Base-by-base conservation (phyloP, 108 stramenopile species). In the Cyclostephanos invisitatus region DNA sequence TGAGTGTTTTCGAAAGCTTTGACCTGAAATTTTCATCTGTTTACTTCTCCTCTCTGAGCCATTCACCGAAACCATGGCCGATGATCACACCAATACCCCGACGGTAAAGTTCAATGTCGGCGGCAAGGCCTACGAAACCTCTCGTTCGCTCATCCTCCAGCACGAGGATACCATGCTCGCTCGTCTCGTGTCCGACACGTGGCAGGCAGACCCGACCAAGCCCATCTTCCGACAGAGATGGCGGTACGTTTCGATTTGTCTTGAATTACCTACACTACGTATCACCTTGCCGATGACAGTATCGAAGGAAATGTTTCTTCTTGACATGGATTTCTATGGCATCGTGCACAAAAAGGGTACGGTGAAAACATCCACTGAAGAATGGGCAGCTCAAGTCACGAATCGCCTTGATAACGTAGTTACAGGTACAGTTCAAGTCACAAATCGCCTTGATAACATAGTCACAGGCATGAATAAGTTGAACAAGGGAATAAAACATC, bases 261-360 rank as follows among this genome's bases (percentile, higher is more conserved):
- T 27, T 70, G 27, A 17, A 70, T 21, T 70, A 70, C 21, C 60
- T 70, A 3, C 38, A 59, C 11, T 47, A 64, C 25, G 53, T 11
- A 48, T 56, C 9, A 68, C 22, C 8, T 48, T 68, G 29, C 54
- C 54, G 1, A 15, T 20, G 15, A 38, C 53, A 14, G 7, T 68
- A 22, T 25, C 53, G 17, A 55, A 18, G 21, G 53, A 56, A 17
- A 59, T 56, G 57, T 68, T 68, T 42, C 67, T 68, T 12, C 54
- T 53, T 38, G 67, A 56, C 46, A 12, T 68, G 67, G 53, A 68
- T 25, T 68, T 56, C 25, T 68, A 68, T 24, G 54, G 67, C 22
- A 67, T 67, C 9, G 51, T 67, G 6, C 67, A 12, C 3, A 51
- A 53, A 7, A 47, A 67, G 17, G 55, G 32, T 3, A 56, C 40